Conservation (phyloP, 257 asterid genomes). For the Solanum sejunctum region DNA sequence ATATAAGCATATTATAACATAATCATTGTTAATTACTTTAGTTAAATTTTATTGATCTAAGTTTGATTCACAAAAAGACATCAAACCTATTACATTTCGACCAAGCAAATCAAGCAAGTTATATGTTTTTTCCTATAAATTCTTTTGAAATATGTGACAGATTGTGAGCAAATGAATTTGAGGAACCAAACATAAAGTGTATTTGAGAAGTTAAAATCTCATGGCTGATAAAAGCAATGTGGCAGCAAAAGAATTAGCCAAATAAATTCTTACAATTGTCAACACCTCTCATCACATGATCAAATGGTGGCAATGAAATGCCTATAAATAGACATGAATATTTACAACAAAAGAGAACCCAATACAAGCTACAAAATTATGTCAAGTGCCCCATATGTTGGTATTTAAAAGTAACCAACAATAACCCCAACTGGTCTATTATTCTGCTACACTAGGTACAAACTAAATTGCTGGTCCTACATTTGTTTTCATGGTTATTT, state of each 20-base stretch:
- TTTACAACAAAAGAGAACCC: not conserved
- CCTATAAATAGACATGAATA: not conserved
- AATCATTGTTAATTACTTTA: not conserved
- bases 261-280: not conserved
- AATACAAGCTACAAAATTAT: not conserved
- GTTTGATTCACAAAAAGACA: not conserved
- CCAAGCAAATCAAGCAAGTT: not conserved
- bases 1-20: not conserved
- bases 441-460: not conserved
- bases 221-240: not conserved
- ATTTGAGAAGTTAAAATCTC: not conserved
- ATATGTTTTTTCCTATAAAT: not conserved
- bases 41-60: not conserved
- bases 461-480: not conserved
- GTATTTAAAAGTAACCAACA: not conserved
- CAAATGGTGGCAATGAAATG: not conserved
- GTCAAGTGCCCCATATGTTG: not conserved
- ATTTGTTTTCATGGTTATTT: not conserved
- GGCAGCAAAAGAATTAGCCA: not conserved
- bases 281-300: not conserved
- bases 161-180: not conserved
- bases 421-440: not conserved
- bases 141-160: not conserved
- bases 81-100: not conserved
- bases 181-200: not conserved